Percentiles rank a stretch among this genome's conserved stretches.
phyloP scores from a whole-genome alignment of 805 yeast species.

The Candida sanyiensis region DNA sequence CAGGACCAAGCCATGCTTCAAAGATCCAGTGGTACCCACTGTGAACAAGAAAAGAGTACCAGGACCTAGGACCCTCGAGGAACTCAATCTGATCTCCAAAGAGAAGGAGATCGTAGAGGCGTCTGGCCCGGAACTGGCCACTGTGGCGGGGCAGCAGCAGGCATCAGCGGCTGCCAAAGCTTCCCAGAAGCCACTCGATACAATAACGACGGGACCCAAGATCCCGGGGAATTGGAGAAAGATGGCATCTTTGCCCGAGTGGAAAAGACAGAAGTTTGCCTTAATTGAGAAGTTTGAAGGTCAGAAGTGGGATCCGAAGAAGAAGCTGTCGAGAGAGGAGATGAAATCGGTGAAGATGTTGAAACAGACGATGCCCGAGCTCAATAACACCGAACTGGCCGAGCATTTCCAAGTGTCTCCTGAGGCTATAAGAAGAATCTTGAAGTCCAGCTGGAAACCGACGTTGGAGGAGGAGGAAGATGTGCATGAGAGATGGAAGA shows the following conservation, averaged over 20 bases:
- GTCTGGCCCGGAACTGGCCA: background rate
- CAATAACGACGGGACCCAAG: conserved; percentile 16
- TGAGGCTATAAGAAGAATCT: conserved; percentile 73
- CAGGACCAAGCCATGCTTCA: background rate
- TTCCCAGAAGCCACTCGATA: conserved; percentile 11
- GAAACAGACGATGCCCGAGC: conserved; percentile 51
- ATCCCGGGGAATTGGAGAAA: conserved; percentile 46
- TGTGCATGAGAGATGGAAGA: conserved; percentile 46
- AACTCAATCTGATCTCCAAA: background rate
- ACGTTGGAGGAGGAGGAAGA: conserved; percentile 44
- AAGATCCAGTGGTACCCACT: background rate
- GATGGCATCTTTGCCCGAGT: conserved; percentile 43
- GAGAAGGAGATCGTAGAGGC: background rate
- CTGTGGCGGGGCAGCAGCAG: background rate
- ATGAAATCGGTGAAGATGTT: conserved; percentile 59
- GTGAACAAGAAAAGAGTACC: background rate
- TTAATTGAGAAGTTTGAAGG: conserved; percentile 54
- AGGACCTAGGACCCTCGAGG: conserved; percentile 12
- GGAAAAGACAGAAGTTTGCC: conserved; percentile 68
- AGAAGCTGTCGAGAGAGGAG: conserved; percentile 59
- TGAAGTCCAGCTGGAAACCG: conserved; percentile 76
- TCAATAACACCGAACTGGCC: conserved; percentile 55
- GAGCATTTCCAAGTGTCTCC: conserved; percentile 67
- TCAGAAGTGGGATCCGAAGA: conserved; percentile 59
- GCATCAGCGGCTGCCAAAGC: background rate